Base-by-base conservation (phyloP, 2,329 filamentous ascomycete genomes). In the Aureobasidium lini region DNA sequence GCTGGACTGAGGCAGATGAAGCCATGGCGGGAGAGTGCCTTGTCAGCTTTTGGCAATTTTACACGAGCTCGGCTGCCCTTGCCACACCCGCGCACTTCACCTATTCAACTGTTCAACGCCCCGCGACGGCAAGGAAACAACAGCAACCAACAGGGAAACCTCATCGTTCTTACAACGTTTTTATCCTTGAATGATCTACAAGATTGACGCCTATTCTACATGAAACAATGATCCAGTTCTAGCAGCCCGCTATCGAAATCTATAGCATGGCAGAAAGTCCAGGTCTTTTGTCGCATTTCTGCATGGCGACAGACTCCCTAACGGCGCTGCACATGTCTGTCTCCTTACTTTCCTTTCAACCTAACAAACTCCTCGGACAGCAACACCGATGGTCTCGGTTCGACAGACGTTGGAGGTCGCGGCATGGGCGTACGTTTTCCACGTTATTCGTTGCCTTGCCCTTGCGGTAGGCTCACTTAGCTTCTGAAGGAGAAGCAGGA, bases 11-110 rank as follows among this genome's bases (percentile, higher is more conserved):
- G 4, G 23, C 23, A 23, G 23, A 23, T 23, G 23, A 23, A 23
- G 23, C 23, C 23, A 23, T 23, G 23, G 23, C 23, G 23, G 23
- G 23, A 23, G 23, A 23, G 23, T 23, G 23, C 23, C 23, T 23
- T 23, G 23, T 23, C 23, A 23, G 23, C 23, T 23, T 23, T 23
- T 23, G 23, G 32, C 32, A 49, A 10, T 49, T 31, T 28, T 37
- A 49, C 15, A 49, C 47, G 47, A 49, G 11, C 47, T 49, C 47
- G 47, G 47, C 47, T 49, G 47, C n/a, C 28, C 47, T 49, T 49
- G 32, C 47, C n/a, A 10, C 7, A 7, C 1, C 8, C 29, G n/a
- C 29, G 13, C 13, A 16, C 16, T 28, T 37, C 32, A 15, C 6
- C 32, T 18, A n/a, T 28, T 10, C 46, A 28, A 49, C 47, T n/a